phyloP scores from a whole-genome alignment of 2,329 filamentous ascomycete species.

The Aspergillus sp. region DNA sequence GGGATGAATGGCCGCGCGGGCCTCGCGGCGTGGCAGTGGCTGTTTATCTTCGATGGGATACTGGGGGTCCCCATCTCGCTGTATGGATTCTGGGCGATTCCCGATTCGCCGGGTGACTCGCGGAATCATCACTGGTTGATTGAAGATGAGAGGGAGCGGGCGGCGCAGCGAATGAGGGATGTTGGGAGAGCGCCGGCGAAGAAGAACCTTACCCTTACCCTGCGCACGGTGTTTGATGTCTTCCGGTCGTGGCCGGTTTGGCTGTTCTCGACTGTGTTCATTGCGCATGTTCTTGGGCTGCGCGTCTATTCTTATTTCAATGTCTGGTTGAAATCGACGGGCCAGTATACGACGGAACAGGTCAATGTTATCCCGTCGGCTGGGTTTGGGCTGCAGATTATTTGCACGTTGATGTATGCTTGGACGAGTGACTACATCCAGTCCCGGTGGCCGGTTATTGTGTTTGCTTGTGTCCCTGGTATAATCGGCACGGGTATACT shows the following conservation, averaged over 20 bases:
- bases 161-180: not conserved
- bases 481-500: no score
- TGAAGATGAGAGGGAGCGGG: not conserved
- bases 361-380: not conserved
- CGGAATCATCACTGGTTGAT: not conserved
- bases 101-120: not conserved
- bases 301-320: not conserved
- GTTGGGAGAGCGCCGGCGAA: not conserved
- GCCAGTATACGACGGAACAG: not conserved
- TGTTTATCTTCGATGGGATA: conserved; percentile 2
- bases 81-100: not conserved
- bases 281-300: not conserved
- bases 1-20: not conserved
- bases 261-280: not conserved
- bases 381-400: no score
- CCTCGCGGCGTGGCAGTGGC: not conserved
- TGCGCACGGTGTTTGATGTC: not conserved
- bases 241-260: not conserved
- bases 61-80: not conserved
- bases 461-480: no score
- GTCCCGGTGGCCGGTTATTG: no score
- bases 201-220: no score
- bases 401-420: no score
- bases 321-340: not conserved
- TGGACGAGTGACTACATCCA: no score